These are phyloP conservation scores for Neurospora pannonica DNA, from an alignment of 495 filamentous ascomycete genomes.

Conservation along the genomic window DNA sequence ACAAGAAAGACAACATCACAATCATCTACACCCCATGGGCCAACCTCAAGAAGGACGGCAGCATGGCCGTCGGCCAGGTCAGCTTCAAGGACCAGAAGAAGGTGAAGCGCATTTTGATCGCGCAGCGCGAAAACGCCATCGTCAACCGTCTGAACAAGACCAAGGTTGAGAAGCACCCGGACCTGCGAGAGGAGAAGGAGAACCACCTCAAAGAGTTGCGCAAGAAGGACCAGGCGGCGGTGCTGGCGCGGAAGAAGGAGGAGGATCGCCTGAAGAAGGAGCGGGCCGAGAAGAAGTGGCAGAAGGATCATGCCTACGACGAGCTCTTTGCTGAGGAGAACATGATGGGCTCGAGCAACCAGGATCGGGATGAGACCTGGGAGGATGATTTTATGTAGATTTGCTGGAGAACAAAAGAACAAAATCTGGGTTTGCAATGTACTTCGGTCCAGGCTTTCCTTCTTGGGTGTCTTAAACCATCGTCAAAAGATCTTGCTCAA, in stretches of 20 bases:
- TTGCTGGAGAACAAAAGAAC: background rate
- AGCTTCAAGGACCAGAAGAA: constrained; percentile 86
- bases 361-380: constrained; percentile 52
- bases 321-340: constrained; percentile 66
- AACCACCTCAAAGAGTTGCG: constrained; percentile 57
- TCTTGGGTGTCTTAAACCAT: background rate
- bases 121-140: constrained; percentile 71
- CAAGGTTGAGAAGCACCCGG: constrained; percentile 73
- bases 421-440: background rate
- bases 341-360: constrained; percentile 55
- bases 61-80: constrained; percentile 92
- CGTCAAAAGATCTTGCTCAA: background rate
- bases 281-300: constrained; percentile 77
- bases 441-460: background rate
- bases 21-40: constrained; percentile 97
- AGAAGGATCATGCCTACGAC: constrained; percentile 92
- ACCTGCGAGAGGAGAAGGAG: constrained; percentile 71
- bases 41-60: constrained; percentile 91
- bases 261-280: constrained; percentile 72
- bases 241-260: constrained; percentile 63
- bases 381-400: constrained; percentile 66
- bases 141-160: constrained; percentile 98
- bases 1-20: constrained; percentile 97
- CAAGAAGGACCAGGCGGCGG: constrained; percentile 55
- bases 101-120: constrained; percentile 71